Evolutionary conservation across 2,329 filamentous ascomycete genomes (phyloP), one percentile per base, ranked within the genome.

Genomic region (Rhexocercosporidium sp.): DNA sequence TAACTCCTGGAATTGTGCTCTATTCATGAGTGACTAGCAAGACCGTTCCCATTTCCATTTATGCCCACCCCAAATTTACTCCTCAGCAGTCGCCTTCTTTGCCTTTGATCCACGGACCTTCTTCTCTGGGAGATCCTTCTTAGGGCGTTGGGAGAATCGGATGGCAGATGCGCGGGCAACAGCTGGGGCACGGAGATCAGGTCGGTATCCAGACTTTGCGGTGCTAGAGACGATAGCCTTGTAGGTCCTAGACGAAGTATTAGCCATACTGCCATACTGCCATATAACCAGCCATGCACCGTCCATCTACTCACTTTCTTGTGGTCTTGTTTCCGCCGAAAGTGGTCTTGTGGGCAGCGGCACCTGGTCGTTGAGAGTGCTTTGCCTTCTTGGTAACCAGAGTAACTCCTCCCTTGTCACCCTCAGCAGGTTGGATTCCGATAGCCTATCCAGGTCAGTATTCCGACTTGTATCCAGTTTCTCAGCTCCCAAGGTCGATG

Each of bases 111-210:
- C 94, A 78, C 93, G 88, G 76, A 86, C 85, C 89, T 97, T 96
- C 78, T 82, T 79, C 83, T 90, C 89, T 76, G 88, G 88, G 72
- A 84, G 82, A 70, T 90, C 86, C 90, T 96, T 96, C 83, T 90
- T 88, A 75, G 90, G 84, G 80, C 86, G 87, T 88, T 96, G 92
- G 76, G 91, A 89, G 78, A 86, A 85, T 82, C 90, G 92, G 85
- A 97, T 88, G 78, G 94, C 93, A 78, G 90, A 94, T 79, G 92
- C 93, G 79, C 96, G 93, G 82, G 93, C 85, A 78, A 98, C 90
- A 77, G 95, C 94, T 77, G 86, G 85, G 78, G 87, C 83, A 76
- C 91, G 91, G 82, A 94, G 86, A 80, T 95, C 92, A 77, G 86
- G 78, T 77, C 92, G 92, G 91, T 98, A 99, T 79, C 90, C 88